Conservation (phyloP, 345 rosid species). For the Clarkia xantiana region DNA sequence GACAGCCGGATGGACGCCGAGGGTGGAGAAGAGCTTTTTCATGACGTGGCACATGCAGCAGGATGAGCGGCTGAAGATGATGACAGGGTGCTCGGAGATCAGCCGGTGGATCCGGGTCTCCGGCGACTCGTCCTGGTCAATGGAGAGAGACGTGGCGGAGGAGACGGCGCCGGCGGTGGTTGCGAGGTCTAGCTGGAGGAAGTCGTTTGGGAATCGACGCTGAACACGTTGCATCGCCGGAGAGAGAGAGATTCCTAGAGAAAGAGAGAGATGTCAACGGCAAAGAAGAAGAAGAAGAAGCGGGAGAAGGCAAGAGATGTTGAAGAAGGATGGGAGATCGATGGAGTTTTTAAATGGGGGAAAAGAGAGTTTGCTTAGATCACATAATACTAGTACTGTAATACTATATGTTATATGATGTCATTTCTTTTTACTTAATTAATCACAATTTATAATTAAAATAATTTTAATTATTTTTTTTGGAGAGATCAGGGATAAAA, state of each 20-base stretch:
- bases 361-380: too few species aligned
- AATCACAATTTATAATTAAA: too few species aligned
- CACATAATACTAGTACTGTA: too few species aligned
- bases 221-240: not conserved
- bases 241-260: not conserved
- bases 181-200: too few species aligned
- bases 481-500: too few species aligned
- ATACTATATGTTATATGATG: too few species aligned
- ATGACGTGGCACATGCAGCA: conserved; percentile 96
- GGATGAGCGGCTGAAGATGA: conserved; percentile 71
- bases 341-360: not conserved
- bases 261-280: not conserved
- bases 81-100: conserved; percentile 72
- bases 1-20: conserved; percentile 80
- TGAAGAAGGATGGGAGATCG: not conserved
- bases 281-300: too few species aligned
- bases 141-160: conserved; percentile 34
- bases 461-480: too few species aligned
- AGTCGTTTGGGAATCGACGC: too few species aligned
- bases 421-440: too few species aligned
- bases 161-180: conserved; percentile 9
- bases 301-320: not conserved
- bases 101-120: conserved; percentile 62
- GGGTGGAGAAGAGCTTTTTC: conserved; percentile 53
- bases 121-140: conserved; percentile 59